Evolutionary conservation across 371 early-diverging fungal species (phyloP).

Genomic region (Syncephalastrum contaminatum): DNA sequence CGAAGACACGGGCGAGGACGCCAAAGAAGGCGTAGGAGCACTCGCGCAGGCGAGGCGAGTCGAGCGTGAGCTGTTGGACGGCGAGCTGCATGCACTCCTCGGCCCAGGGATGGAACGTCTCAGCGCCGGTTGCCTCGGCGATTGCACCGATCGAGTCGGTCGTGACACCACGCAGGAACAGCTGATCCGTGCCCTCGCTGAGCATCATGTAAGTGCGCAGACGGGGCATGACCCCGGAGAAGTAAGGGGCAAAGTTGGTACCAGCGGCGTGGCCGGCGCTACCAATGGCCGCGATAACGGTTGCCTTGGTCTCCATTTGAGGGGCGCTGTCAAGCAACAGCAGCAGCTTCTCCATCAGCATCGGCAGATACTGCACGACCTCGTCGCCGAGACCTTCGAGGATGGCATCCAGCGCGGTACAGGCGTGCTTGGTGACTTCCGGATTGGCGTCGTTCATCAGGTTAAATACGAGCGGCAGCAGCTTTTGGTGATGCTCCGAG

Average conservation of each 20-base stretch:
- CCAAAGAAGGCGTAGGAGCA: conserved; percentile 87
- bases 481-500: conserved; percentile 71
- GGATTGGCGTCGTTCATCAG: conserved; percentile 74
- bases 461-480: conserved; percentile 82
- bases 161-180: conserved; percentile 82
- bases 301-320: conserved; percentile 63
- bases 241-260: conserved; percentile 78
- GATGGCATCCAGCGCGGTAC: conserved; percentile 85
- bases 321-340: conserved; percentile 65
- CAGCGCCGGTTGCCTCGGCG: conserved; percentile 86
- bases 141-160: conserved; percentile 85
- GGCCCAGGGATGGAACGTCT: conserved; percentile 75
- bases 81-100: conserved; percentile 74
- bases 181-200: conserved; percentile 61
- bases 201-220: conserved; percentile 73
- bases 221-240: conserved; percentile 68
- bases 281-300: conserved; percentile 83
- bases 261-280: conserved; percentile 87
- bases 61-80: conserved; percentile 73
- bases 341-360: conserved; percentile 78
- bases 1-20: conserved; percentile 78
- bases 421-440: conserved; percentile 76
- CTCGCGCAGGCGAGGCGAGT: conserved; percentile 76
- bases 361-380: conserved; percentile 78
- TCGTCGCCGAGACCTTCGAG: conserved; percentile 80